Conservation (phyloP, 106 monocot species). For the Acanthochlamys bracteata region DNA sequence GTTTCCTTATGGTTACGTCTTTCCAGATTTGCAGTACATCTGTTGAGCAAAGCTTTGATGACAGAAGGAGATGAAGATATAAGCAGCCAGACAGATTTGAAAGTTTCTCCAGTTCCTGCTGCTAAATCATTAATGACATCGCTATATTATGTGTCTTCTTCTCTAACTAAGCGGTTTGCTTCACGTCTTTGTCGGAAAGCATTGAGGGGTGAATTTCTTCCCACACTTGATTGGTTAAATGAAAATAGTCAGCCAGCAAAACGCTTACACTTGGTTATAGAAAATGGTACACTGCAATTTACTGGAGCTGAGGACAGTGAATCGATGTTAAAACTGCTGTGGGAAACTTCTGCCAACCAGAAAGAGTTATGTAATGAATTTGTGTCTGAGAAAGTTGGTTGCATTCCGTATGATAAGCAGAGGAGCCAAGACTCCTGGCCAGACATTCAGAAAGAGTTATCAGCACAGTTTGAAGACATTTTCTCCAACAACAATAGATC, state of each 20-base stretch:
- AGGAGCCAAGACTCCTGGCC: constrained; percentile 44
- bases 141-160: constrained; percentile 41
- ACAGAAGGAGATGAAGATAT: constrained; percentile 18
- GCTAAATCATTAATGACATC: constrained; percentile 31
- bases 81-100: constrained; percentile 12
- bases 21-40: constrained; percentile 27
- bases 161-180: constrained; percentile 44
- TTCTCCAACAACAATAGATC: constrained; percentile 4
- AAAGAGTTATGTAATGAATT: constrained; percentile 34
- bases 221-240: constrained; percentile 37
- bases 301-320: constrained; percentile 19
- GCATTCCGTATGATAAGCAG: constrained; percentile 18
- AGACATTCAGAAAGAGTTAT: constrained; percentile 21
- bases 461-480: constrained; percentile 15
- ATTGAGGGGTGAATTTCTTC: constrained; percentile 26
- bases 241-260: constrained; percentile 18
- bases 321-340: constrained; percentile 32
- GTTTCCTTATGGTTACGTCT: constrained; percentile 59
- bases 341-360: constrained; percentile 41
- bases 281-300: constrained; percentile 16
- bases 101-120: constrained; percentile 8
- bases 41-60: constrained; percentile 24
- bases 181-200: constrained; percentile 43
- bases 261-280: constrained; percentile 16
- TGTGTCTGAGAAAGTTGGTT: constrained; percentile 38